These are phyloP conservation scores for Davidsoniella eucalypti DNA, from an alignment of 2,329 filamentous ascomycete species.

Conservation along the genomic window DNA sequence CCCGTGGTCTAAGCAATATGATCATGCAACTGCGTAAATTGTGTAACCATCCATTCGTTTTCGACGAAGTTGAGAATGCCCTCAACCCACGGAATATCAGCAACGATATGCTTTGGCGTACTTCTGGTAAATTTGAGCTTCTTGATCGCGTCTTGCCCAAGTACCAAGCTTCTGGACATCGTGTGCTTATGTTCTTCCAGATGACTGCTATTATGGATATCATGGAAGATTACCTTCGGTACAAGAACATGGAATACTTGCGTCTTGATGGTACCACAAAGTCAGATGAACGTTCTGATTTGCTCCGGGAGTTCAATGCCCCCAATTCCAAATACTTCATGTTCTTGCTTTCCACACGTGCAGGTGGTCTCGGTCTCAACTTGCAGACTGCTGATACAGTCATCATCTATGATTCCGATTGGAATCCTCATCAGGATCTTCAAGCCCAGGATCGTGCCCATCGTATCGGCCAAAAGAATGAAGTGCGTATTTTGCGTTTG, in stretches of 20 bases:
- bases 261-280: constrained; percentile 95
- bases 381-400: constrained; percentile 95
- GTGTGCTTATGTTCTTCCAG: constrained; percentile 99
- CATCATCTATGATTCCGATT: constrained; percentile 99
- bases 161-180: constrained; percentile 78
- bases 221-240: constrained; percentile 93
- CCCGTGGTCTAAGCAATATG: constrained; percentile 97
- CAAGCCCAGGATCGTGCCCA: constrained; percentile 99
- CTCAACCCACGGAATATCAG: constrained; percentile 83
- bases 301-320: constrained; percentile 77
- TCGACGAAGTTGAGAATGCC: constrained; percentile 92
- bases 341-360: constrained; percentile 95
- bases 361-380: constrained; percentile 93
- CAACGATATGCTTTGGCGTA: constrained; percentile 90
- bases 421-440: constrained; percentile 98
- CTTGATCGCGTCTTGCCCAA: constrained; percentile 86
- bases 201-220: constrained; percentile 99
- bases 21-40: constrained; percentile 98
- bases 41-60: constrained; percentile 98
- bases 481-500: constrained; percentile 86
- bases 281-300: constrained; percentile 85
- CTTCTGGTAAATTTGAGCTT: constrained; percentile 91
- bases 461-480: constrained; percentile 99
- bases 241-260: constrained; percentile 68
- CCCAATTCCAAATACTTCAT: constrained; percentile 89